These are phyloP conservation scores for Cryptosporidium parvum DNA, from an alignment of 169 alveolate genomes.

Conservation along the genomic window DNA sequence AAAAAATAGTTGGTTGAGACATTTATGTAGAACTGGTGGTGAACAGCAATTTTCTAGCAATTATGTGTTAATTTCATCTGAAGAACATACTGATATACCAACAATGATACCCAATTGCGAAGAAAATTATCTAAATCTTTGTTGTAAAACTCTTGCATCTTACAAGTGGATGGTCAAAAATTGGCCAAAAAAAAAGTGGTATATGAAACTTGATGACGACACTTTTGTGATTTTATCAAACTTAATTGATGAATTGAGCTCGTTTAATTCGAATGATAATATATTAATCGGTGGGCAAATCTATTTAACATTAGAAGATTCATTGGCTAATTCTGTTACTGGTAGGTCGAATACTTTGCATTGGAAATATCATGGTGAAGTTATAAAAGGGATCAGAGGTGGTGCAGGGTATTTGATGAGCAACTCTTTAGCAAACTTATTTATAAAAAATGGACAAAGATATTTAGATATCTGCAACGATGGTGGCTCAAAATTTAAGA, in stretches of 20 bases:
- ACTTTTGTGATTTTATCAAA: slow-evolving; percentile 43
- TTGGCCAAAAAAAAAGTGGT: slow-evolving; percentile 76
- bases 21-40: slow-evolving; percentile 25
- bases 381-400: slow-evolving; percentile 69
- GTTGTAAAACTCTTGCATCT: slow-evolving; percentile 73
- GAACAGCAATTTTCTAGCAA: slow-evolving; percentile 1
- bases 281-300: slow-evolving; percentile 66
- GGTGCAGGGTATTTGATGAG: slow-evolving; percentile 75
- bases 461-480: slow-evolving; percentile 58
- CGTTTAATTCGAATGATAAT: slow-evolving; percentile 18
- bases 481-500: slow-evolving; percentile 68
- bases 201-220: slow-evolving; percentile 73
- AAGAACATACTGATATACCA: slow-evolving; percentile 29
- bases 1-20: slow-evolving; percentile 66
- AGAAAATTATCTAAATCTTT: slow-evolving; percentile 51
- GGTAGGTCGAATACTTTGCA: slow-evolving; percentile 43
- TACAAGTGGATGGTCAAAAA: slow-evolving; percentile 58
- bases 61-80: slow-evolving; percentile 40
- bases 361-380: slow-evolving; percentile 72
- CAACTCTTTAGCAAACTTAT: slow-evolving; percentile 39
- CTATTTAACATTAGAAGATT: slow-evolving; percentile 62
- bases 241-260: slow-evolving; percentile 53
- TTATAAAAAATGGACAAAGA: slow-evolving; percentile 65
- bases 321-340: slow-evolving; percentile 10
- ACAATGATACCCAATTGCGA: slow-evolving; percentile 67